Conservation (phyloP, 257 asterid genomes). For the Solanum paucissectum region DNA sequence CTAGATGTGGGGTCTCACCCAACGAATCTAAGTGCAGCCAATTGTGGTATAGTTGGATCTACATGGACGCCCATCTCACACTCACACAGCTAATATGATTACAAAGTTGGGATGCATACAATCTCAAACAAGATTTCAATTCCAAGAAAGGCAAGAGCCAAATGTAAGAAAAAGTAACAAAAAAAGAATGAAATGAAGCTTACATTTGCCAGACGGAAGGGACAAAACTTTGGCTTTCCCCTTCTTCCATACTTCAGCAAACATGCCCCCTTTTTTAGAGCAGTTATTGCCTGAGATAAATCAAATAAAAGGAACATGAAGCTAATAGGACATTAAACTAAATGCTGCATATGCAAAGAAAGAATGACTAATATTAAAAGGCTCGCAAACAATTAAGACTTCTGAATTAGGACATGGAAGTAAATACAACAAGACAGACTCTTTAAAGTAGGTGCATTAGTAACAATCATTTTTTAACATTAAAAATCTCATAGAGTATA, state of each 20-base stretch:
- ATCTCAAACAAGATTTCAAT: neutral
- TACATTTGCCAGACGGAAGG: conserved; percentile 81
- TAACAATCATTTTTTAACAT: neutral
- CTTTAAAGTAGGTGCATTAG: neutral
- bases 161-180: neutral
- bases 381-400: neutral
- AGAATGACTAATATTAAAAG: neutral
- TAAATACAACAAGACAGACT: neutral
- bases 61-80: neutral
- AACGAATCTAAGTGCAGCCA: neutral
- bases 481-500: neutral
- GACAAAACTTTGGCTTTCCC: conserved; percentile 92
- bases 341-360: neutral
- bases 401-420: neutral
- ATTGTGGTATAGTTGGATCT: neutral
- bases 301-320: conserved; percentile 7
- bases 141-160: neutral
- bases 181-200: conserved; percentile 11
- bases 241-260: conserved; percentile 86
- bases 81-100: neutral
- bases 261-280: conserved; percentile 84
- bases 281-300: conserved; percentile 60
- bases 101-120: neutral
- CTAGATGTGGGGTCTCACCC: neutral
- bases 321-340: conserved; percentile 7